Base-by-base conservation (phyloP, 768 basidiomycete genomes). In the Boletus reticulatus region DNA sequence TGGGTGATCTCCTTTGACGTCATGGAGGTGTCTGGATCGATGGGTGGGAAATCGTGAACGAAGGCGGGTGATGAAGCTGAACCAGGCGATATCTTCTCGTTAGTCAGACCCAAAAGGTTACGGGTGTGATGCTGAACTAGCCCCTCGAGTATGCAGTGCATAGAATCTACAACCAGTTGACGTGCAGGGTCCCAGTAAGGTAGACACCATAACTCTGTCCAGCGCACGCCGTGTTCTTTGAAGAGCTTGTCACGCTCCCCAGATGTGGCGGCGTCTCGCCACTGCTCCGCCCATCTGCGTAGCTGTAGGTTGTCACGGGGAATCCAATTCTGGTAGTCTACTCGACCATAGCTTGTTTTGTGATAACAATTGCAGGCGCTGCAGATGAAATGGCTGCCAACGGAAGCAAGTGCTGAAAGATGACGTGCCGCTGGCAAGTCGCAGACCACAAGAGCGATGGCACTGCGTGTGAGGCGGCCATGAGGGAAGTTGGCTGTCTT, bases 81-180 rank as follows among this genome's bases (percentile, higher is more conserved):
- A n/a, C 19, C 13, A 3, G n/a, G 20, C 11, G 50, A n/a, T n/a
- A 12, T 34, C 13, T 47, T 48, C 4, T 48, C 43, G 0, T 11
- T 55, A 1, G 51, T 60, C 19, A 63, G n/a, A 9, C 59, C 46
- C 4, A 62, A 31, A 24, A 55, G 38, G 1, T 32, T 49, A 1
- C 24, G 41, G 3, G 38, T 6, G 20, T 63, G 62, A 27, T 42
- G 22, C 31, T 58, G 37, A 0, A 49, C 54, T 10, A 55, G 49
- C 1, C 60, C 60, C 37, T 64, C 42, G 3, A 68, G 56, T 4
- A 72, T 29, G 14, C 53, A 60, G 29, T 72, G 70, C 71, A 72
- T 72, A 2, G 60, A 46, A 31, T 72, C 65, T 2, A 67, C 41
- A 0, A 68, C 58, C 2, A 67, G 53, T 27, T 61, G 58, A 0